A percentile compares a stretch with the other conserved stretches of the same genome.
Conservation (phyloP, 2,329 filamentous ascomycete genomes). For the Calcarisporium arbuscula region DNA sequence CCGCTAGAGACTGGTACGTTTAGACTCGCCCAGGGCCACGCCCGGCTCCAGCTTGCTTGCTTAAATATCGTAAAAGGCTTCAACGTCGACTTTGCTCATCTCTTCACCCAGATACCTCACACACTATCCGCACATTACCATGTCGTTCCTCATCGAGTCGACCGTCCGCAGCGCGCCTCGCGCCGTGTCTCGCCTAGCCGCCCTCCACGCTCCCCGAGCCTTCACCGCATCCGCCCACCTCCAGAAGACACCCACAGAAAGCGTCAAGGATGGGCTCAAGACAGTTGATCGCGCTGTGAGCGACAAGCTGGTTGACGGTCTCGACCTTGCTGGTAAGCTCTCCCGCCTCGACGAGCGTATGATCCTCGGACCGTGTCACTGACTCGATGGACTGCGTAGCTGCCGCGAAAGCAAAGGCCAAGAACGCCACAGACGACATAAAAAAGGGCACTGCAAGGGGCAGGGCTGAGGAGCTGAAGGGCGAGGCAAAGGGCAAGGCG, state of each 20-base stretch:
- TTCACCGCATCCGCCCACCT: slow-evolving; percentile 42
- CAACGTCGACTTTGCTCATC: no score
- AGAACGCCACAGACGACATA: slow-evolving; percentile 22
- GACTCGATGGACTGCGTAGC: slow-evolving; percentile 23
- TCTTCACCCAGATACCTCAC: no score
- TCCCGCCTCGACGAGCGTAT: not conserved
- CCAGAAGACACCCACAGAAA: slow-evolving; percentile 45
- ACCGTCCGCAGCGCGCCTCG: no score
- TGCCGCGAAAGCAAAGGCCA: slow-evolving; percentile 26
- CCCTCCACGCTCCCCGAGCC: slow-evolving; percentile 35
- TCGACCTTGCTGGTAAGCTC: slow-evolving; percentile 50
- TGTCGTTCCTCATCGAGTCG: no score
- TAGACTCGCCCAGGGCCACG: no score
- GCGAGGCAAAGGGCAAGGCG: slow-evolving; percentile 31
- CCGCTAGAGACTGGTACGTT: no score
- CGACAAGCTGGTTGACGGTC: slow-evolving; percentile 55
- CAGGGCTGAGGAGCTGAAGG: slow-evolving; percentile 25
- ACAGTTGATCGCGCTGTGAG: slow-evolving; percentile 53
- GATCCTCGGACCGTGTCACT: not conserved
- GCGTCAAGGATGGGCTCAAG: slow-evolving; percentile 55
- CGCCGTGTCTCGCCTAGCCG: slow-evolving; percentile 31
- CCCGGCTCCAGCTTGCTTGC: no score
- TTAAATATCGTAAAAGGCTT: no score
- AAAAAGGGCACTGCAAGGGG: slow-evolving; percentile 35
- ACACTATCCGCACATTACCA: no score